Evolutionary conservation across 257 asterid genomes (phyloP), one percentile per base, ranked within the genome.

Genomic region (Anisodus tanguticus): DNA sequence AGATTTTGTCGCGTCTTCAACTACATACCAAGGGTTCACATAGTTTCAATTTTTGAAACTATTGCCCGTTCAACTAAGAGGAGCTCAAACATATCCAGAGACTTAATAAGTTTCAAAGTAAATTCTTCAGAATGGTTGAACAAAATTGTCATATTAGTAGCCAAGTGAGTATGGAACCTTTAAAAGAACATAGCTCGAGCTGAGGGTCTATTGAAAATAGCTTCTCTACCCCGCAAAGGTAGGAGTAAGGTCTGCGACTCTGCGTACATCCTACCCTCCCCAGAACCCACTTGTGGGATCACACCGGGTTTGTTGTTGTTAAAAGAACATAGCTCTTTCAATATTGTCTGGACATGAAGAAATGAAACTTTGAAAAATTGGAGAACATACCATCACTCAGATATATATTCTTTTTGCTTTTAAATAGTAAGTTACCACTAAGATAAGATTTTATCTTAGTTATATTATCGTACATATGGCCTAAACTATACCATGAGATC

Each of bases 11-110:
- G 9, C 72, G 26, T 66, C 72, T 66, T 31, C 69, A 62, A 62
- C 72, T 5, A 26, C 45, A 26, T 31, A 31, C 9, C 2, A 4
- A 10, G 4, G 45, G 13, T 11, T 66, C 72, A 31, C 13, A 66
- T 66, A 45, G 45, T 62, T 70, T 70, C 54, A 41, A 41, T 70
- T 69, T 70, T 13, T 39, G 55, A 45, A 41, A 41, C 11, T 70
- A 41, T 31, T 41, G 41, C 8, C 79, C 12, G 1, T 70, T 41
- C 79, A 49, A 70, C 79, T 41, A 39, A 66, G 35, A 70, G 22
- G 79, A 70, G 55, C 79, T 70, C 79, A 70, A 70, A 70, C 79
- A 70, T 41, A 69, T 70, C 3, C 49, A 41, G 79, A 9, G 15
- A 3, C 13, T 7, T 6, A 35, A 17, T 15, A 41, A 19, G n/a